phyloP scores from a whole-genome alignment of 2,329 filamentous ascomycete genomes.

The Penicillium crustosum region DNA sequence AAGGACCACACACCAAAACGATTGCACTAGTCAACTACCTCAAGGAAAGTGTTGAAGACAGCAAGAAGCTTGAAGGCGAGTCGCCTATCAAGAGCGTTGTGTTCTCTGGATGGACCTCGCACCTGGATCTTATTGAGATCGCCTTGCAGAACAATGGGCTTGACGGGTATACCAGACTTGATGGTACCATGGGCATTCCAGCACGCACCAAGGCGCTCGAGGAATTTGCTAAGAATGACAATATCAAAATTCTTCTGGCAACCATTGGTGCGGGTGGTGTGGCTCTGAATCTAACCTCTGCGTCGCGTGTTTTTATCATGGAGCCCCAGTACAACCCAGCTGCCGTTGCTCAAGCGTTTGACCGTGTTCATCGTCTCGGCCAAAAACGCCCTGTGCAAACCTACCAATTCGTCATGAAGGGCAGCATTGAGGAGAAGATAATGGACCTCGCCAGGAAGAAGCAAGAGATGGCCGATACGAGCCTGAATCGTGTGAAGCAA shows the following conservation, averaged over 20 bases:
- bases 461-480: slow-evolving; percentile 82
- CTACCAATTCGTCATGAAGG: slow-evolving; percentile 82
- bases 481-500: slow-evolving; percentile 67
- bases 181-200: slow-evolving; percentile 79
- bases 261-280: slow-evolving; percentile 91
- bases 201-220: slow-evolving; percentile 75
- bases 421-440: slow-evolving; percentile 94
- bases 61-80: slow-evolving; percentile 55
- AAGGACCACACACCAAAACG: slow-evolving; percentile 90
- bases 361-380: slow-evolving; percentile 86
- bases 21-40: slow-evolving; percentile 76
- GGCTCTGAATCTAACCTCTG: slow-evolving; percentile 84
- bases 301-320: slow-evolving; percentile 91
- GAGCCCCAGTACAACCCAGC: slow-evolving; percentile 97
- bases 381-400: slow-evolving; percentile 88
- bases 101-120: slow-evolving; percentile 94
- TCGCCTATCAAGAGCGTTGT: slow-evolving; percentile 88
- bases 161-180: slow-evolving; percentile 73
- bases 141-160: slow-evolving; percentile 62
- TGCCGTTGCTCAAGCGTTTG: slow-evolving; percentile 89
- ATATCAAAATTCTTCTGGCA: slow-evolving; percentile 78
- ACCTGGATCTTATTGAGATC: slow-evolving; percentile 86
- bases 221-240: slow-evolving; percentile 69
- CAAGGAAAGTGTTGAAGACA: slow-evolving; percentile 60
- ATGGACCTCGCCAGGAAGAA: slow-evolving; percentile 87